Evolutionary conservation across 2,329 filamentous ascomycete species (phyloP), one percentile per base, ranked within the genome.

Genomic region (Pyricularia grisea): DNA sequence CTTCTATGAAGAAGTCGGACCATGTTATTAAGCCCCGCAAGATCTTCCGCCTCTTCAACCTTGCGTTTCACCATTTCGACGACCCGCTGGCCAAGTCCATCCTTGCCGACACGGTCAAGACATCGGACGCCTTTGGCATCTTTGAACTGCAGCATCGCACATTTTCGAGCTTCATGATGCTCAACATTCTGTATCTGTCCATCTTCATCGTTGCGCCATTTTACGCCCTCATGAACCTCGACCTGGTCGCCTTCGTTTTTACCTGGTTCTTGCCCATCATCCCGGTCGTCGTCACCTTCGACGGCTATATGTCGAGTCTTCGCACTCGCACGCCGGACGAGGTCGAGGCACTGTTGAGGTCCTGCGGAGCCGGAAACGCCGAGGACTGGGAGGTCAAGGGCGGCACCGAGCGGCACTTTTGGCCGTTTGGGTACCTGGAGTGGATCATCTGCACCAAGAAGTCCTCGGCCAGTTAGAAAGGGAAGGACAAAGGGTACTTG

Each of bases 1-100:
- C 66, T 42, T 74, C 71, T 69, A 71, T 72, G 23, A 74, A 72
- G 6, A 75, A 77, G 12, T 80, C 79, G 3, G 81, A 80, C 66
- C 23, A 30, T 10, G 30, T 12, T 20, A 61, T 31, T 12, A 36
- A 25, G 20, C 67, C 67, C 1, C 67, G 67, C 30, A 84, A 82
- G 74, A 84, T 91, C 27, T 90, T 92, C 75, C 82, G 91, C 4
- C 79, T 93, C 67, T 93, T 91, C 77, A 91, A 90, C 75, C 81
- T 92, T 2, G 86, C 90, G 0, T 94, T 94, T 74, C 91, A 93
- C 77, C 91, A 93, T 78, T 93, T 93, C 73, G 84, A 88, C 71
- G 88, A 93, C 74, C 78, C 79, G 4, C 77, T 88, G 23, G 91
- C 89, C 0, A 79, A 76, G 30, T 81, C 82, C 10, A 89, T 92